A percentile compares a stretch with the other conserved stretches of the same genome.
phyloP scores from a whole-genome alignment of 371 early-diverging fungal genomes.

The Mucor mucedo region DNA sequence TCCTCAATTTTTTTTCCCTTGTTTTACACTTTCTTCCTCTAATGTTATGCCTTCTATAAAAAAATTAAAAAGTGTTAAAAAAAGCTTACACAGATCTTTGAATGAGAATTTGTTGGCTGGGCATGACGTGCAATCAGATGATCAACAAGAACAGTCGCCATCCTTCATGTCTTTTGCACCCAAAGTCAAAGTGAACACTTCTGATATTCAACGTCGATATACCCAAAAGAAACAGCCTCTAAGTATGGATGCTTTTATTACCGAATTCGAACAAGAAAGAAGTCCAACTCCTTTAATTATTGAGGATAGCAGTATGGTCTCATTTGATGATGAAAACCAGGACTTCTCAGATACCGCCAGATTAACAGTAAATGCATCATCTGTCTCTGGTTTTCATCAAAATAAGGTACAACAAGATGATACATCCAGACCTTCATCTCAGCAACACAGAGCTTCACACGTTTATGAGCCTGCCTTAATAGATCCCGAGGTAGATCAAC shows the following conservation, averaged over 20 bases:
- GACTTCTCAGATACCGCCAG: conserved; percentile 49
- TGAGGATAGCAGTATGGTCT: conserved; percentile 2
- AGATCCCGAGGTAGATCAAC: conserved; percentile 27
- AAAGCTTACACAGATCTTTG: conserved; percentile 7
- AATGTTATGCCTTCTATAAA: conserved; percentile 22
- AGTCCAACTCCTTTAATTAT: conserved; percentile 9
- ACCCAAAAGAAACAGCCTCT: conserved; percentile 25
- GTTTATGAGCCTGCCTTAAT: conserved; percentile 33
- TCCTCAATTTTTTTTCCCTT: neutral
- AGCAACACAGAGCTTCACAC: conserved; percentile 10
- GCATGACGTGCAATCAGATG: neutral
- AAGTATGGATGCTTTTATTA: conserved; percentile 25
- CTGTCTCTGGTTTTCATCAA: conserved; percentile 14
- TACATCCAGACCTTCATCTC: conserved; percentile 7
- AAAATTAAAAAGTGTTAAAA: conserved; percentile 6
- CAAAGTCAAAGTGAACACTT: conserved; percentile 1
- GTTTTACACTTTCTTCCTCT: conserved; percentile 9
- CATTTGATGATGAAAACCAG: conserved; percentile 20
- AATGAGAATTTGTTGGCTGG: neutral
- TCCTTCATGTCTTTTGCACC: conserved; percentile 22
- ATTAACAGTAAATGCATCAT: conserved; percentile 40
- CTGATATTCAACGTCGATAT: conserved; percentile 17
- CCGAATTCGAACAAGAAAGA: conserved; percentile 33
- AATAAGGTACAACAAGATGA: neutral
- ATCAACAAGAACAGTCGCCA: neutral